Evolutionary conservation across 805 yeast genomes (phyloP).

Genomic region (Myxozyma monticola): DNA sequence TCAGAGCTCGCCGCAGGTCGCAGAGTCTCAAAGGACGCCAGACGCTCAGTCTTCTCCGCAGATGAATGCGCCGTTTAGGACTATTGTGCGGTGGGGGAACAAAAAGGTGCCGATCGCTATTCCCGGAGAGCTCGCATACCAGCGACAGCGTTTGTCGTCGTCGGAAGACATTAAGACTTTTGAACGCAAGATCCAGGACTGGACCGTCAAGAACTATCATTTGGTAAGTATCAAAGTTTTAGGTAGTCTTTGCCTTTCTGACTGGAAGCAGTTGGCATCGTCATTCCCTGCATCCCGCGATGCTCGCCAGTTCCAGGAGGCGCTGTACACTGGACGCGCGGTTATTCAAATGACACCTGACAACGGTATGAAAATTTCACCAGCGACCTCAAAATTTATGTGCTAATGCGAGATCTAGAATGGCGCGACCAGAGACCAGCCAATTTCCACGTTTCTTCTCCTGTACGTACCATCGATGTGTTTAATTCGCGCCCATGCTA

Average conservation of each 20-base stretch:
- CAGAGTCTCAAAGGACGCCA: neutral
- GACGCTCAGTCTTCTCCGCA: neutral
- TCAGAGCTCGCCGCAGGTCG: neutral
- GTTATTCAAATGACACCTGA: conserved; percentile 10
- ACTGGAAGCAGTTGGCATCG: neutral
- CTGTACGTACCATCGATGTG: neutral
- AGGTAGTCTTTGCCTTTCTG: neutral
- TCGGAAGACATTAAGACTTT: conserved; percentile 2
- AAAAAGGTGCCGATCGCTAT: conserved; percentile 3
- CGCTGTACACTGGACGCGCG: conserved; percentile 6
- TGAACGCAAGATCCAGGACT: conserved; percentile 11
- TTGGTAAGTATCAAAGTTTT: neutral
- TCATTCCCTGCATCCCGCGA: neutral
- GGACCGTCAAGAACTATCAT: conserved; percentile 4
- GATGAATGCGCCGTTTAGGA: neutral
- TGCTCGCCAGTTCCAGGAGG: conserved; percentile 4
- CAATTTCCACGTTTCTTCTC: neutral
- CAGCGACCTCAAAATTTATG: too few species aligned
- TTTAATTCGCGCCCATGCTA: neutral
- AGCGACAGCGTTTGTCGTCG: neutral
- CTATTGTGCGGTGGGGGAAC: conserved; percentile 13
- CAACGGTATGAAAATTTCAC: conserved; percentile 13
- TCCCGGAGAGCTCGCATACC: conserved; percentile 3
- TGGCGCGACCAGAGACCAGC: neutral
- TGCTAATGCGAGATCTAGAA: neutral